Evolutionary conservation across 345 rosid genomes (phyloP).

Genomic region (Fremontodendron californicum): DNA sequence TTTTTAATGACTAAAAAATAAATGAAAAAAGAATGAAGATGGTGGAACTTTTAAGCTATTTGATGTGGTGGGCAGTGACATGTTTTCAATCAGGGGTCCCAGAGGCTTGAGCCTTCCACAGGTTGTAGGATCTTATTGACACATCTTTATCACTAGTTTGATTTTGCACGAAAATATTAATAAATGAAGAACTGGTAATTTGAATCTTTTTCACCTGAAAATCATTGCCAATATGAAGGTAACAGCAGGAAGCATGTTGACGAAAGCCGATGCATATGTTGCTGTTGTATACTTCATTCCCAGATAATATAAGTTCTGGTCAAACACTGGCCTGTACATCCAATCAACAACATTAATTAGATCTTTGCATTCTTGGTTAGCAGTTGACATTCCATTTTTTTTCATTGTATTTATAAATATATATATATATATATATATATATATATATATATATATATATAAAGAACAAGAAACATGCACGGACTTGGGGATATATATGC

Average conservation of each 20-base stretch:
- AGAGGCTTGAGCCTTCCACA: not conserved
- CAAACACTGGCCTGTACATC: conserved; percentile 70
- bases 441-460: too few species aligned
- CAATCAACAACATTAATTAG: not conserved
- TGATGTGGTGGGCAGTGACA: not conserved
- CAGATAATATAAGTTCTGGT: conserved; percentile 70
- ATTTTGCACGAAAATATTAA: not conserved
- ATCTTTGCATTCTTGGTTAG: not conserved
- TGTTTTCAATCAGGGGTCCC: not conserved
- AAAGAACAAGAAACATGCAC: not conserved
- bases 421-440: too few species aligned
- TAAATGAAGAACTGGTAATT: not conserved
- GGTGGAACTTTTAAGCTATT: not conserved
- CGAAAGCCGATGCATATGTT: conserved; percentile 63
- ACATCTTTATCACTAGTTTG: not conserved
- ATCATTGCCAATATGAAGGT: conserved; percentile 79
- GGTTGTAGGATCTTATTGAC: not conserved
- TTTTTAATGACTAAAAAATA: not conserved
- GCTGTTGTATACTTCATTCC: conserved; percentile 90
- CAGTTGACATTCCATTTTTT: not conserved
- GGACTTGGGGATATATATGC: not conserved
- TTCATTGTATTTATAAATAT: too few species aligned
- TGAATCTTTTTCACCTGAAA: conserved; percentile 49
- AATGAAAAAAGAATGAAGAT: not conserved
- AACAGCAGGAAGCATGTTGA: conserved; percentile 76